phyloP scores from a whole-genome alignment of 2,329 filamentous ascomycete genomes.

The Didymella keratinophila region DNA sequence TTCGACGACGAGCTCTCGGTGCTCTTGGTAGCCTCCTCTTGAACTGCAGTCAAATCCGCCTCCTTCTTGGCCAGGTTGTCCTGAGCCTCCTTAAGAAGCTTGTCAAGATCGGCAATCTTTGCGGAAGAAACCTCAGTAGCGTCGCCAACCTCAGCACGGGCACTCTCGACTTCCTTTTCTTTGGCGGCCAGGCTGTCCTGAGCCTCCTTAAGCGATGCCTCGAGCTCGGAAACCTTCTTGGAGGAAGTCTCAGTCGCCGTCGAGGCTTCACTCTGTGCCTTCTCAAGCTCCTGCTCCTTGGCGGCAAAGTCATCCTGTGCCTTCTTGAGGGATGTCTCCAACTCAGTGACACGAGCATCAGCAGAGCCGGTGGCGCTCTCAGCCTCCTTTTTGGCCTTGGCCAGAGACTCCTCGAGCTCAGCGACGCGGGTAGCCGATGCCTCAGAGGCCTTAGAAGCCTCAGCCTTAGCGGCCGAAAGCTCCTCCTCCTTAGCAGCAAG shows the following conservation, averaged over 20 bases:
- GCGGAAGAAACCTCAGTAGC: slow-evolving; percentile 29
- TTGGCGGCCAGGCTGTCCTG: slow-evolving; percentile 34
- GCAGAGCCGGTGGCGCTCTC: slow-evolving; percentile 23
- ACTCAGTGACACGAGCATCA: slow-evolving; percentile 25
- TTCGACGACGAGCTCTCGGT: slow-evolving; percentile 32
- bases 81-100: slow-evolving; percentile 28
- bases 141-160: slow-evolving; percentile 27
- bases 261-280: slow-evolving; percentile 29
- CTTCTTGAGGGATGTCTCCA: slow-evolving; percentile 25
- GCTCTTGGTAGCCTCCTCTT: slow-evolving; percentile 30
- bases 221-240: slow-evolving; percentile 37
- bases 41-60: slow-evolving; percentile 31
- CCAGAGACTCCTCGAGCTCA: slow-evolving; percentile 24
- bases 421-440: slow-evolving; percentile 22
- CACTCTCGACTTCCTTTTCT: slow-evolving; percentile 32
- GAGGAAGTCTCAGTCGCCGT: slow-evolving; percentile 16
- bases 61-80: slow-evolving; percentile 33
- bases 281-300: slow-evolving; percentile 35
- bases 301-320: slow-evolving; percentile 27
- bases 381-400: slow-evolving; percentile 17
- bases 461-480: slow-evolving; percentile 23
- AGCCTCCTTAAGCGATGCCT: slow-evolving; percentile 33
- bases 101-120: slow-evolving; percentile 39
- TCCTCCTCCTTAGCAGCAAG: slow-evolving; percentile 26
- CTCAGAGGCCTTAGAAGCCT: slow-evolving; percentile 27